phyloP scores from a whole-genome alignment of 1,284 basidiomycete species.

The Waitea zeae region DNA sequence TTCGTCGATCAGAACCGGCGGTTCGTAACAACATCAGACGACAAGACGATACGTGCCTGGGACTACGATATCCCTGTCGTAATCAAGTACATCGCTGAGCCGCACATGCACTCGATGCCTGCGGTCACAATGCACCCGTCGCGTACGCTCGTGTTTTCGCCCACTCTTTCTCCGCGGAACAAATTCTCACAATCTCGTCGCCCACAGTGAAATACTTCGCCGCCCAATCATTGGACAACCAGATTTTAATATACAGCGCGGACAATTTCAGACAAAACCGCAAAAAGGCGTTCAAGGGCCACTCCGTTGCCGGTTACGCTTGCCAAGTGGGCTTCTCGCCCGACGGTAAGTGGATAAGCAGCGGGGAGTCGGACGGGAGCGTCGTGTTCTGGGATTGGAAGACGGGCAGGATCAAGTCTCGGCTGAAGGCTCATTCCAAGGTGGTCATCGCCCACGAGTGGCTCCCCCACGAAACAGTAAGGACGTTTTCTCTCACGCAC shows the following conservation, averaged over 20 bases:
- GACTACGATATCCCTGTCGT: constrained; percentile 97
- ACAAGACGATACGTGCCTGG: constrained; percentile 99
- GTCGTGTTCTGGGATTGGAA: constrained; percentile 99
- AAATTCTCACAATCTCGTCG: not conserved
- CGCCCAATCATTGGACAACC: constrained; percentile 94
- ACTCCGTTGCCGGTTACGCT: constrained; percentile 92
- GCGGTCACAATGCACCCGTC: constrained; percentile 90
- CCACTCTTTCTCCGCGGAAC: not conserved
- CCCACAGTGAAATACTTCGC: constrained; percentile 84
- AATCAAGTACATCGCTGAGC: constrained; percentile 99
- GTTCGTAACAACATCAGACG: constrained; percentile 97
- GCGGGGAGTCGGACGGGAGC: constrained; percentile 89
- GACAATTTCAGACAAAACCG: constrained; percentile 97
- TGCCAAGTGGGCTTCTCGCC: constrained; percentile 95
- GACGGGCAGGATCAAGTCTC: constrained; percentile 83
- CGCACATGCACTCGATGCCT: constrained; percentile 99
- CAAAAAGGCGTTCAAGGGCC: constrained; percentile 96
- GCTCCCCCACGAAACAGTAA: constrained; percentile 92
- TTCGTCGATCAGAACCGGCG: constrained; percentile 95
- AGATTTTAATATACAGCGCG: constrained; percentile 91
- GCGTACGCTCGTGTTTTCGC: constrained; percentile 35
- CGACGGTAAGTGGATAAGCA: constrained; percentile 94
- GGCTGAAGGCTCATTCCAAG: constrained; percentile 80
- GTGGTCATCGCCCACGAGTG: constrained; percentile 96
- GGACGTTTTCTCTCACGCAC: constrained; percentile 16